phyloP scores from a whole-genome alignment of 1,139 yeast species.

The Candida albicans region DNA sequence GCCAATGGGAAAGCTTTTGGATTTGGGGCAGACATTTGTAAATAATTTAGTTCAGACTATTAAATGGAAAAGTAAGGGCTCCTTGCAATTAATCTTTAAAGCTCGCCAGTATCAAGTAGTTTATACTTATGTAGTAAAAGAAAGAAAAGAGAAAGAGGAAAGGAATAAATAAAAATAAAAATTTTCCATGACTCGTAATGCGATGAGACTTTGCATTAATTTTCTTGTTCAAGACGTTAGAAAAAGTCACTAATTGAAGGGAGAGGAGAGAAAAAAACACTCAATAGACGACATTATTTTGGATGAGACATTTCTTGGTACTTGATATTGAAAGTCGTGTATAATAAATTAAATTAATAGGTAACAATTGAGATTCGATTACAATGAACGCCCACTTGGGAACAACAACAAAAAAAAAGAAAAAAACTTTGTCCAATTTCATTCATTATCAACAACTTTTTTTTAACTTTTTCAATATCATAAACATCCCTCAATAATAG shows the following conservation, averaged over 20 bases:
- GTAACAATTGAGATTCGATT: neutral
- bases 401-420: conserved; percentile 1
- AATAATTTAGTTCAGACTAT: neutral
- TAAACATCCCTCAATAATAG: neutral
- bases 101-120: conserved; percentile 43
- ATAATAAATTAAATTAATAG: neutral
- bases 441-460: conserved; percentile 3
- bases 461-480: conserved; percentile 1
- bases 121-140: conserved; percentile 4
- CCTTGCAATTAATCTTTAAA: conserved; percentile 49
- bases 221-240: no score
- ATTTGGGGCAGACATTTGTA: conserved; percentile 70
- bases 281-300: neutral
- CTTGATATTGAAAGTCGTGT: neutral
- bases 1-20: conserved; percentile 99
- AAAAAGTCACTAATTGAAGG: neutral
- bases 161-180: conserved; percentile 2
- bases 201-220: conserved; percentile 1
- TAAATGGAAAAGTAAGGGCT: conserved; percentile 40
- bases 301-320: neutral
- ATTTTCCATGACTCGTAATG: neutral
- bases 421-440: conserved; percentile 5
- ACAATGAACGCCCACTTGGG: neutral
- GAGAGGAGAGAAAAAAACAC: neutral
- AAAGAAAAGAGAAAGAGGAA: conserved; percentile 3